phyloP scores from a whole-genome alignment of 805 yeast genomes.

The Saccharomycopsis fodiens region DNA sequence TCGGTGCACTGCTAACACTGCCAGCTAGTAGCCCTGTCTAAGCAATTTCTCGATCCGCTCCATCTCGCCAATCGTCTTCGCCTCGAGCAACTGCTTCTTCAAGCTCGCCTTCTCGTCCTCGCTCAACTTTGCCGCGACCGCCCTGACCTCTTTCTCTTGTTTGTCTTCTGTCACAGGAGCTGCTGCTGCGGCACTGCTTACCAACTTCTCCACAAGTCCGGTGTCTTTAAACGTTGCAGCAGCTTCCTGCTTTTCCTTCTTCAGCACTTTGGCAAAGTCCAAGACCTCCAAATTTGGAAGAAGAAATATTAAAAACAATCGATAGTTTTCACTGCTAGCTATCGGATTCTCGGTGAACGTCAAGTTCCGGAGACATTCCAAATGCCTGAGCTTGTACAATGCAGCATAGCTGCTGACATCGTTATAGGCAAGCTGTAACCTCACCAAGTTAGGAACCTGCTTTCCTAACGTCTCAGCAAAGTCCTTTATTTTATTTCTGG shows the following conservation, averaged over 20 bases:
- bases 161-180: conserved; percentile 23
- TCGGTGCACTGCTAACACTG: no score
- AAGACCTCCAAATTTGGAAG: conserved; percentile 56
- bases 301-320: conserved; percentile 51
- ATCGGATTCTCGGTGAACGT: conserved; percentile 47
- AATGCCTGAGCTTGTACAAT: conserved; percentile 34
- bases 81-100: conserved; percentile 46
- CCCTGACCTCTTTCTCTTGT: conserved; percentile 29
- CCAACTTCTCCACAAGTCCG: neutral
- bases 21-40: conserved; percentile 30
- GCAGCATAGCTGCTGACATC: conserved; percentile 38
- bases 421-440: conserved; percentile 47
- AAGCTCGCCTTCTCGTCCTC: conserved; percentile 46
- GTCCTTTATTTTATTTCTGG: conserved; percentile 49
- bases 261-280: conserved; percentile 60
- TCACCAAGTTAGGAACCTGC: conserved; percentile 39
- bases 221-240: conserved; percentile 34
- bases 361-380: conserved; percentile 37
- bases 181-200: neutral
- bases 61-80: conserved; percentile 68
- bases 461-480: conserved; percentile 32
- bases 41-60: conserved; percentile 57
- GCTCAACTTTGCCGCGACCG: conserved; percentile 39
- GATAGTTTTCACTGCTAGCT: conserved; percentile 45
- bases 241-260: conserved; percentile 43